These are phyloP conservation scores for Gnomoniopsis smithogilvyi DNA, from an alignment of 2,329 filamentous ascomycete genomes.

Conservation along the genomic window DNA sequence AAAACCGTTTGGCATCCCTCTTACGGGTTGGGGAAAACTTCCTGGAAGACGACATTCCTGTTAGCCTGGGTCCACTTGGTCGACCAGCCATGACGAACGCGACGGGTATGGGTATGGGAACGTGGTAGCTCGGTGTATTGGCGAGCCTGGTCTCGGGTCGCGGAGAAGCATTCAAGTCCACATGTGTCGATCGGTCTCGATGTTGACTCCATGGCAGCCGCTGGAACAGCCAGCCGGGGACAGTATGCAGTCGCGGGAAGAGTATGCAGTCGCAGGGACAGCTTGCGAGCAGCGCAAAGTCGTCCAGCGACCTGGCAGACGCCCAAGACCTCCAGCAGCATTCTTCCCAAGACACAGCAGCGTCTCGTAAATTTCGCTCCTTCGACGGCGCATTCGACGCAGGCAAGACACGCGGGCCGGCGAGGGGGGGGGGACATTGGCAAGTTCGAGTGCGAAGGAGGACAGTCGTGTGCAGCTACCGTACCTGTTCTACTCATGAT, in stretches of 20 bases:
- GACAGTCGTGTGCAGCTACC: conserved; percentile 12
- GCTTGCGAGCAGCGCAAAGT: background rate
- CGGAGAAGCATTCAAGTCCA: background rate
- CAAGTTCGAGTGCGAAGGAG: conserved; percentile 6
- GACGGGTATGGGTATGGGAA: background rate
- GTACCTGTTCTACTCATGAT: conserved; percentile 21
- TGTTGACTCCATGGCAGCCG: background rate
- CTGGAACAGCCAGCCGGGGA: background rate
- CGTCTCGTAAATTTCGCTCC: background rate
- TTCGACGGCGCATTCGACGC: background rate
- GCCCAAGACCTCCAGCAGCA: background rate
- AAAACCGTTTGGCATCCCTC: conserved; percentile 60
- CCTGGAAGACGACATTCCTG: conserved; percentile 33
- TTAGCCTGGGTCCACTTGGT: conserved; percentile 6
- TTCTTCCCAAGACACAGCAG: background rate
- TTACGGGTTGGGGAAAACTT: conserved; percentile 59
- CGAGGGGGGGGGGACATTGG: background rate
- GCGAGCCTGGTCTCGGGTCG: background rate
- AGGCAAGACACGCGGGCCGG: background rate
- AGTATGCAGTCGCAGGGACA: background rate
- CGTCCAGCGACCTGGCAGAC: background rate
- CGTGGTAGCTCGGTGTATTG: background rate
- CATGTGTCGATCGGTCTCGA: background rate
- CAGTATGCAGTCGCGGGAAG: background rate
- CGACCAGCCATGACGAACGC: background rate